Evolutionary conservation across 805 yeast species (phyloP).

Genomic region (Helenozyma baotianmanensis): DNA sequence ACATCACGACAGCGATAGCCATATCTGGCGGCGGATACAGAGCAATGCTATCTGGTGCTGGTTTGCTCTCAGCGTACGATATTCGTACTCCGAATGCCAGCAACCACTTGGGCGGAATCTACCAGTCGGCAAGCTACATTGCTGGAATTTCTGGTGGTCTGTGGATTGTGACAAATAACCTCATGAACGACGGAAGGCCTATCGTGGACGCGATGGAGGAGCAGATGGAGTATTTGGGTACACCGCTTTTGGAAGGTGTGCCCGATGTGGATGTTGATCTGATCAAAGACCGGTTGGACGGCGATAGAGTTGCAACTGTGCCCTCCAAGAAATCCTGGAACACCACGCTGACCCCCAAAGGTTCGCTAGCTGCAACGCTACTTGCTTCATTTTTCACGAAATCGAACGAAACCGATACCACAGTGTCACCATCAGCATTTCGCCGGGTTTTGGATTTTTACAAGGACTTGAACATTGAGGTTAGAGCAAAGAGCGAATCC

Average conservation of each 20-base stretch:
- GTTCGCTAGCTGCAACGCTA: constrained; percentile 46
- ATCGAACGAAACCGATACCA: background rate
- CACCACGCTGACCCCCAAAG: constrained; percentile 52
- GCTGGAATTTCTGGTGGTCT: constrained; percentile 72
- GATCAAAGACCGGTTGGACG: constrained; percentile 2
- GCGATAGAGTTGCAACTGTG: background rate
- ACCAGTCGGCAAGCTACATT: constrained; percentile 52
- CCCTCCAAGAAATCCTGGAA: background rate
- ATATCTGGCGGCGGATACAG: constrained; percentile 54
- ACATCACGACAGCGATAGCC: constrained; percentile 33
- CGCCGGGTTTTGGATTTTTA: constrained; percentile 41
- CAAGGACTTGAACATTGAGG: constrained; percentile 49
- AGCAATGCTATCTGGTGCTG: constrained; percentile 58
- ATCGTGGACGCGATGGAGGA: constrained; percentile 14
- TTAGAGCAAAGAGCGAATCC: constrained; percentile 44
- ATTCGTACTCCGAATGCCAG: constrained; percentile 33
- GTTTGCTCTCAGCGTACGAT: constrained; percentile 50
- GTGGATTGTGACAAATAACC: constrained; percentile 55
- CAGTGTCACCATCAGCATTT: background rate
- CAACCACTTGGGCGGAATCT: constrained; percentile 43
- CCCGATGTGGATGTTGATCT: constrained; percentile 44
- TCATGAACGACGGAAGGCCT: constrained; percentile 28
- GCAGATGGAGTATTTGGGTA: constrained; percentile 39
- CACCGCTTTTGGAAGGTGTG: constrained; percentile 51
- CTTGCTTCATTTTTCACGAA: constrained; percentile 7